Percentiles rank a stretch among this genome's conserved stretches.
These are phyloP conservation scores for Arachis hypogaea DNA, from an alignment of 306 rosid species.

Conservation along the genomic window DNA sequence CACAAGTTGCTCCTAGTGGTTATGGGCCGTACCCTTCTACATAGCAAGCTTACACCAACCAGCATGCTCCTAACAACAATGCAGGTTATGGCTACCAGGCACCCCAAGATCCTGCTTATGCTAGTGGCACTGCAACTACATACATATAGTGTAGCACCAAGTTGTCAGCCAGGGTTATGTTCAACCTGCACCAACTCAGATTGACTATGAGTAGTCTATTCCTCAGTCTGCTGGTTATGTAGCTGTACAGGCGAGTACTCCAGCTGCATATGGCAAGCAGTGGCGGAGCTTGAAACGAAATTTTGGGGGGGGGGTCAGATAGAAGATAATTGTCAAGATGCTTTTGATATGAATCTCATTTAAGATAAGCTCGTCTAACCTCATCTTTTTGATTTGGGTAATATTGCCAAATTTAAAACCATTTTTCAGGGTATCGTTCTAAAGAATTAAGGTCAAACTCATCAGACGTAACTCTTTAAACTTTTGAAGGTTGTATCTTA, in stretches of 20 bases:
- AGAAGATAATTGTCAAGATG: too few relatives aligned
- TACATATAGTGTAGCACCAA: constrained; percentile 57
- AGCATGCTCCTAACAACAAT: constrained; percentile 58
- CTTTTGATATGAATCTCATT: too few relatives aligned
- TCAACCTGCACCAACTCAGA: constrained; percentile 72
- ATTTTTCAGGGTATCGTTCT: too few relatives aligned
- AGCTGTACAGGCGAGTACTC: constrained; percentile 57
- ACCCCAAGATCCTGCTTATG: constrained; percentile 73
- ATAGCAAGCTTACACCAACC: constrained; percentile 82
- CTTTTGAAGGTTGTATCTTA: too few relatives aligned
- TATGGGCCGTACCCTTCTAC: constrained; percentile 76
- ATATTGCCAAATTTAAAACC: too few relatives aligned
- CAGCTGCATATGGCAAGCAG: constrained; percentile 73
- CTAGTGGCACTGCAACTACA: constrained; percentile 53
- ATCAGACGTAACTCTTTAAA: too few relatives aligned
- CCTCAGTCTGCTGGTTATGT: constrained; percentile 70
- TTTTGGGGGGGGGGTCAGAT: too few relatives aligned
- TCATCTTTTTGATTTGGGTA: too few relatives aligned
- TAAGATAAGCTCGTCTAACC: too few relatives aligned
- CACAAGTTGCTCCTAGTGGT: constrained; percentile 65
- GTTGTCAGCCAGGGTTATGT: constrained; percentile 65
- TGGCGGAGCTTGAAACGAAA: too few relatives aligned
- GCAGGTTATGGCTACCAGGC: constrained; percentile 86
- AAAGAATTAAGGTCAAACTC: too few relatives aligned
- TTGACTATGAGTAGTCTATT: constrained; percentile 71